These are phyloP conservation scores for Rosa rugosa DNA, from an alignment of 306 rosid species.

Conservation along the genomic window DNA sequence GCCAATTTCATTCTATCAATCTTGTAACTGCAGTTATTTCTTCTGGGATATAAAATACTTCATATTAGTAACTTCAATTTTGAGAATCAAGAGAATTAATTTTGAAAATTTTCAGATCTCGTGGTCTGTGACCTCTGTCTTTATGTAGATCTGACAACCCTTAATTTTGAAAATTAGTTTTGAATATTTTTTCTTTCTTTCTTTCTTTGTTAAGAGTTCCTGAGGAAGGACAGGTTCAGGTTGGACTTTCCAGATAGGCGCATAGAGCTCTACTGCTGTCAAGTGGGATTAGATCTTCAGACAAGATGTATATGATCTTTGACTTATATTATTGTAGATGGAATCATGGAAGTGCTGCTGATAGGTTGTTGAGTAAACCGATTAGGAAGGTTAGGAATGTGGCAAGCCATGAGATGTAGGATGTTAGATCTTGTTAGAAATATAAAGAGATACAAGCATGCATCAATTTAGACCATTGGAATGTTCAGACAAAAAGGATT, in stretches of 20 bases:
- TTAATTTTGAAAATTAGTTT: too few species aligned
- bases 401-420: background rate
- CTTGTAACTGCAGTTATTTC: background rate
- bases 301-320: background rate
- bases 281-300: slow-evolving; percentile 7
- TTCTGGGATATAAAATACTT: background rate
- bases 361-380: background rate
- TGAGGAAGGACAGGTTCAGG: background rate
- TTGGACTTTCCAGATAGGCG: background rate
- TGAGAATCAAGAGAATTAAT: background rate
- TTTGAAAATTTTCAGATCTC: background rate
- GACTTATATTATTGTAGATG: background rate
- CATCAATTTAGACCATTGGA: background rate
- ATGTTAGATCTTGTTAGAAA: background rate
- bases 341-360: background rate
- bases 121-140: background rate
- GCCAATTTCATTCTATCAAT: background rate
- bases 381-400: slow-evolving; percentile 6
- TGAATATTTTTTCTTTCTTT: background rate
- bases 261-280: background rate
- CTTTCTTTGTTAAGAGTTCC: background rate
- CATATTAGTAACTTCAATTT: background rate
- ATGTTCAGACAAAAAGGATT: background rate
- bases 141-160: background rate
- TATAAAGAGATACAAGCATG: background rate